Base-by-base conservation (phyloP, 2,329 filamentous ascomycete genomes). In the Aspergillus pseudoterreus region DNA sequence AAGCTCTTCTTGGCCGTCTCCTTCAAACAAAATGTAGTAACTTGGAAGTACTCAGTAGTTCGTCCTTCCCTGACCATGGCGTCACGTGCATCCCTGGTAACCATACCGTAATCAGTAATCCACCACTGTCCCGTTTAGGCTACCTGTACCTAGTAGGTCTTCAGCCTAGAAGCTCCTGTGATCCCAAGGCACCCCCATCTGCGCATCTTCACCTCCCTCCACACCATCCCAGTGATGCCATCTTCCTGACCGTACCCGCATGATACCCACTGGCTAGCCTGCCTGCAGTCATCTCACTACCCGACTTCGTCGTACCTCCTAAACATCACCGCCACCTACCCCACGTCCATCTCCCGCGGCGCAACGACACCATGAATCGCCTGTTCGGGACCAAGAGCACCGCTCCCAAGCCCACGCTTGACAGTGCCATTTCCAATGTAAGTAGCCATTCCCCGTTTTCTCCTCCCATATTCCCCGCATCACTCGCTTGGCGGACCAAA, bases 311-410 rank as follows among this genome's bases (percentile, higher is more conserved):
- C 35, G 35, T 30, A 30, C 8, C 11, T 6, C 4, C 35, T 17
- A 38, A 4, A 17, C 35, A n/a, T 8, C 35, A 38, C 35, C 35
- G 35, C 35, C 35, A 38, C 35, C 35, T 38, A n/a, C 35, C 35
- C 35, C 35, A 38, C 35, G 35, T 35, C 47, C n/a, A 36, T 38
- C 42, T 47, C 30, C 36, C 41, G 38, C 43, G 45, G 21, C 44
- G 32, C 39, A 44, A 32, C 14, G 21, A 21, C 73, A 79, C 50
- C 57, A 97, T 99, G 94, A 97, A 99, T 73, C 89, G 94, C 64
- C 82, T 99, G 63, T 99, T 99, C 71, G 94, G 94, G 69, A 82
- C 87, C 63, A 94, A 92, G 76, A 87, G 83, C 74, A 86, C 88
- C 59, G 86, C 85, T 57, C 92, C 94, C 49, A 97, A 97, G 75